Evolutionary conservation across 139 green algal species (phyloP).

Genomic region (Deuterostichococcus epilithicus): DNA sequence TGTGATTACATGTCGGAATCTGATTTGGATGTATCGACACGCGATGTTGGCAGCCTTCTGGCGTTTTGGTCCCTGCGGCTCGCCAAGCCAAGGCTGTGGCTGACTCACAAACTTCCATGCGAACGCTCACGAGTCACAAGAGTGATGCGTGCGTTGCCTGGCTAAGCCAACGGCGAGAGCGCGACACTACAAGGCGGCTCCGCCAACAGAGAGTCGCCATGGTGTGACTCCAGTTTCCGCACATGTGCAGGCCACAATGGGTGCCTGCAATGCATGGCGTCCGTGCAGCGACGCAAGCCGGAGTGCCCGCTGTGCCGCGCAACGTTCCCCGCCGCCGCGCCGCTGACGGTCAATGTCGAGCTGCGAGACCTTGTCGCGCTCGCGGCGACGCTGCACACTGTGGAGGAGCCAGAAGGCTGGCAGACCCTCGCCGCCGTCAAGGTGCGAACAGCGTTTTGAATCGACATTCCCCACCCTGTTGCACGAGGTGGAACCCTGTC

Average conservation of each 20-base stretch:
- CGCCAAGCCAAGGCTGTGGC: background rate
- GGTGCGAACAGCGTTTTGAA: background rate
- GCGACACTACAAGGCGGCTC: background rate
- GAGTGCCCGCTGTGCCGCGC: conserved; percentile 63
- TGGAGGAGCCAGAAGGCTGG: conserved; percentile 61
- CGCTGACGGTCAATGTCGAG: conserved; percentile 45
- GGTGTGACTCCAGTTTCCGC: background rate
- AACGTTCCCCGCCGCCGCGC: conserved; percentile 33
- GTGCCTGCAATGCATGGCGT: conserved; percentile 56
- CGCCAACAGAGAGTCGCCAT: background rate
- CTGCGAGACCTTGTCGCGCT: conserved; percentile 55
- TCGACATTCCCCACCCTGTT: no score
- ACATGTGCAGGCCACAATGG: conserved; percentile 60
- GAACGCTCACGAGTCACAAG: background rate
- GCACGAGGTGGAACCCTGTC: no score
- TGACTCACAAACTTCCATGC: background rate
- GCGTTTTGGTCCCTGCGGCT: background rate
- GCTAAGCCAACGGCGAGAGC: background rate
- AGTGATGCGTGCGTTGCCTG: background rate
- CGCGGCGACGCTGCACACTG: conserved; percentile 43
- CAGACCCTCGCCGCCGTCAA: conserved; percentile 50
- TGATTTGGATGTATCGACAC: background rate
- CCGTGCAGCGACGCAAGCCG: conserved; percentile 40
- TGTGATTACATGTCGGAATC: background rate
- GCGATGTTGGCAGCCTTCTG: background rate